Base-by-base conservation (phyloP, 2,329 filamentous ascomycete genomes). In the Calonectria montana region DNA sequence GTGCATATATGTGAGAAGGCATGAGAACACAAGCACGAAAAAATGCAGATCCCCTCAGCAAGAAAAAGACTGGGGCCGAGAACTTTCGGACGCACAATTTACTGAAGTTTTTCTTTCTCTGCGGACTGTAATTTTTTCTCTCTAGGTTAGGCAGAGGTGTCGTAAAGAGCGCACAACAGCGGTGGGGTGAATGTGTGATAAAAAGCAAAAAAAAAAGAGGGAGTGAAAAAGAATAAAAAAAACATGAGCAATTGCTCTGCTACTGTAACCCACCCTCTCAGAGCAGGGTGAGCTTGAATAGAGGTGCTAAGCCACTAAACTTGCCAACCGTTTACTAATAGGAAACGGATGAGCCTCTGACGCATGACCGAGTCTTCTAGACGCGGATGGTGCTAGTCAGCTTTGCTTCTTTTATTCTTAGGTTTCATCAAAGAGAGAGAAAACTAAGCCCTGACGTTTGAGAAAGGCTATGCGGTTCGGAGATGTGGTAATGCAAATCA, bases 51-150 rank as follows among this genome's bases (percentile, higher is more conserved):
- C 69, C 70, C 66, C 66, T 15, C 35, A 35, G 31, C 4, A 21
- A 39, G 13, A 3, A 15, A 39, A 25, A 59, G 21, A 59, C 31
- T 57, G 31, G 53, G 53, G 53, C 75, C 72, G 75, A 73, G 23
- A 53, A 70, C 68, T 73, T 70, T 76, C 72, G 67, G 72, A 23
- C 65, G 70, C 67, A 68, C 72, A 39, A 57, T 72, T 69, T 45
- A 55, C 65, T 68, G 25, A 48, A 45, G 27, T 35, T 59, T 39
- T 37, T 8, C 53, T 16, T 39, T 57, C 37, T 35, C n/a, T 15
- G 53, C 13, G 25, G 16, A 15, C 21, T 37, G 53, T 31, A 57
- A 35, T 35, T 25, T 59, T 39, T 59, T 21, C 35, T 59, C 13
- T 16, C 31, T 16, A 13, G 29, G 53, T 31, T 31, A 23, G 18